Evolutionary conservation across 2,329 filamentous ascomycete genomes (phyloP).

Genomic region (Arthrobotrys musiformis): DNA sequence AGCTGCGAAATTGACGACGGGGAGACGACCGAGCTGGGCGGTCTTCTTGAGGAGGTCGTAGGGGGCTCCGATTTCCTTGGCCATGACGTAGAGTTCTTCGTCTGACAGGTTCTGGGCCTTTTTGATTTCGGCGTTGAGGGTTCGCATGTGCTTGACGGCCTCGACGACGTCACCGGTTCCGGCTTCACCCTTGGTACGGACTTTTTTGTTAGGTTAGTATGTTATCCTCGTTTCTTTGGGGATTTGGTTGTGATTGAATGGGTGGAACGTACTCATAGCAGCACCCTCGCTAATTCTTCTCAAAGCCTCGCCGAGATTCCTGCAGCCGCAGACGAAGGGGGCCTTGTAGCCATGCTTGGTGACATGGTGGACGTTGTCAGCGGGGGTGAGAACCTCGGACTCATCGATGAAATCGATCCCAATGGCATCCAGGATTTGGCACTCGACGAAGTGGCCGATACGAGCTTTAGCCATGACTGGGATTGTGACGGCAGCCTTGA

Average conservation of each 20-base stretch:
- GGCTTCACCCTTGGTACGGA: conserved; percentile 97
- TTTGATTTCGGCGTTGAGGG: conserved; percentile 83
- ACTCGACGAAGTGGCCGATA: conserved; percentile 98
- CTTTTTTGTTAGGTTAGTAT: conserved; percentile 34
- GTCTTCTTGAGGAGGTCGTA: conserved; percentile 84
- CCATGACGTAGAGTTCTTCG: conserved; percentile 79
- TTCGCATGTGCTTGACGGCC: conserved; percentile 95
- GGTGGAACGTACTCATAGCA: conserved; percentile 75
- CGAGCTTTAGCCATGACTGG: conserved; percentile 99
- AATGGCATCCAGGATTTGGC: conserved; percentile 93
- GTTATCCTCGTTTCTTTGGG: background rate
- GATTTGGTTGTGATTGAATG: background rate
- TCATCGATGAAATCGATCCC: conserved; percentile 97
- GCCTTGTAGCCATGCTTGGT: conserved; percentile 84
- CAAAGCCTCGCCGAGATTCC: conserved; percentile 92
- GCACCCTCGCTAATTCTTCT: conserved; percentile 91
- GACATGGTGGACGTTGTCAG: conserved; percentile 89
- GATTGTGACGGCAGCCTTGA: conserved; percentile 93
- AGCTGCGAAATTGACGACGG: conserved; percentile 97
- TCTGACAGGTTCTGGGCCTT: conserved; percentile 74
- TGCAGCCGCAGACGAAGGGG: conserved; percentile 96
- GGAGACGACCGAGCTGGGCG: conserved; percentile 84
- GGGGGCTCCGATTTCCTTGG: conserved; percentile 82
- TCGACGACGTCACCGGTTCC: conserved; percentile 97
- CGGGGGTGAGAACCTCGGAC: conserved; percentile 95